Evolutionary conservation across 78 protist species (phyloP).

Genomic region (Dictyostelium firmibasis): DNA sequence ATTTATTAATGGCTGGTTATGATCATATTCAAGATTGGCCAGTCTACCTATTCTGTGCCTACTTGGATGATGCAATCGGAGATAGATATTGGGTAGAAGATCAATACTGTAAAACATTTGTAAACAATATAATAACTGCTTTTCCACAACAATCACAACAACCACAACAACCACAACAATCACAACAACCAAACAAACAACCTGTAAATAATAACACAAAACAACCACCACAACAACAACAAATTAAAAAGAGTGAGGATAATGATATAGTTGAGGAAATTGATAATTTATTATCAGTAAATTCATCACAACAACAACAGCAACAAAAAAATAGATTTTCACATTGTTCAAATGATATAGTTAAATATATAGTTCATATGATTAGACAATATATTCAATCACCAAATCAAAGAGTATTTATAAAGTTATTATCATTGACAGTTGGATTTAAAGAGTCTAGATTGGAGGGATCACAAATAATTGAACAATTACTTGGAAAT

Average conservation of each 20-base stretch:
- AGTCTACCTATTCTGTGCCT: background rate
- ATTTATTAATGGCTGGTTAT: slow-evolving; percentile 46
- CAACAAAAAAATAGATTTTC: slow-evolving; percentile 30
- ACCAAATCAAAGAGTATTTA: slow-evolving; percentile 35
- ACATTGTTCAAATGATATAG: slow-evolving; percentile 16
- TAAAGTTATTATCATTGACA: slow-evolving; percentile 38
- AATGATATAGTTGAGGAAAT: slow-evolving; percentile 33
- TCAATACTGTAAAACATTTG: slow-evolving; percentile 48
- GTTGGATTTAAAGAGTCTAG: slow-evolving; percentile 73
- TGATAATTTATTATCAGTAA: background rate
- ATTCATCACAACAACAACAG: background rate
- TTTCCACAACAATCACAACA: slow-evolving; percentile 17
- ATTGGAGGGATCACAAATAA: slow-evolving; percentile 51
- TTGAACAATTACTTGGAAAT: slow-evolving; percentile 35
- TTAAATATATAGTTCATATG: slow-evolving; percentile 32
- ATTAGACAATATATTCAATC: background rate
- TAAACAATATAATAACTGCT: background rate
- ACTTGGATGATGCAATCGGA: slow-evolving; percentile 48
- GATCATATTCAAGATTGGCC: slow-evolving; percentile 66
- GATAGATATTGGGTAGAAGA: slow-evolving; percentile 72
- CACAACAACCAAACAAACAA: background rate
- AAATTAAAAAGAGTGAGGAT: background rate
- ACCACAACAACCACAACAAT: background rate
- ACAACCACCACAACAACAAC: background rate
- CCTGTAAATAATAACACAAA: background rate